Conservation (phyloP, 495 filamentous ascomycete genomes). For the Penicillium pulvis region DNA sequence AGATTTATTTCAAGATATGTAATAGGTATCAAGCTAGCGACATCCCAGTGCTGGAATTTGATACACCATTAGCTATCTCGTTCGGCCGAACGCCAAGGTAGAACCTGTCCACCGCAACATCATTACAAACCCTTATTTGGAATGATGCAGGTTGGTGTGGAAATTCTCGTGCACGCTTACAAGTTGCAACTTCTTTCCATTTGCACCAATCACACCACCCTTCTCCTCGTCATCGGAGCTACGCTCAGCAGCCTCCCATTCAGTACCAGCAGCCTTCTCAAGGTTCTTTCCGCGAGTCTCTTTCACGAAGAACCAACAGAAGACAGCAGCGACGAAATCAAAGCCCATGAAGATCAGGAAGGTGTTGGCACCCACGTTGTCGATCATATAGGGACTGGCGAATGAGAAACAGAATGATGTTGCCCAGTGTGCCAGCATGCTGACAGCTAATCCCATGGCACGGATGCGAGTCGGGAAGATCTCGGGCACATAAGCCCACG, state of each 20-base stretch:
- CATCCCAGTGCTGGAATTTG: neutral
- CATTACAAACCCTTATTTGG: neutral
- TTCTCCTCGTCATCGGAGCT: conserved; percentile 20
- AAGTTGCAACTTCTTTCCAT: conserved; percentile 24
- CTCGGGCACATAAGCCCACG: conserved; percentile 31
- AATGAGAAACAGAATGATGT: conserved; percentile 35
- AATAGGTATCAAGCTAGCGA: neutral
- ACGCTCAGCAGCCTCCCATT: conserved; percentile 29
- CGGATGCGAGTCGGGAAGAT: conserved; percentile 34
- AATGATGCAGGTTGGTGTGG: conserved; percentile 23
- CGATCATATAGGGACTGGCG: conserved; percentile 32
- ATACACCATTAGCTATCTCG: neutral
- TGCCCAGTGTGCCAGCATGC: conserved; percentile 33
- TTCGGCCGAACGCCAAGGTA: neutral
- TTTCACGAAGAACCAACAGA: conserved; percentile 31
- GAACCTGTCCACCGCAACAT: neutral
- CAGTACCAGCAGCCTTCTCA: conserved; percentile 28
- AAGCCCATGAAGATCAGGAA: conserved; percentile 34
- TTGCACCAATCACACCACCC: conserved; percentile 12
- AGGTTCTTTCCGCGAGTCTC: conserved; percentile 32
- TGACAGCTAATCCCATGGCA: conserved; percentile 29
- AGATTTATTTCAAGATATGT: neutral
- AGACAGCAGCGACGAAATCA: conserved; percentile 22
- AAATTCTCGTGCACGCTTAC: conserved; percentile 29
- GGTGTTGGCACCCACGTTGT: conserved; percentile 27